Base-by-base conservation (phyloP, 2,329 filamentous ascomycete species). In the Aspergillus fumigatiaffinis region DNA sequence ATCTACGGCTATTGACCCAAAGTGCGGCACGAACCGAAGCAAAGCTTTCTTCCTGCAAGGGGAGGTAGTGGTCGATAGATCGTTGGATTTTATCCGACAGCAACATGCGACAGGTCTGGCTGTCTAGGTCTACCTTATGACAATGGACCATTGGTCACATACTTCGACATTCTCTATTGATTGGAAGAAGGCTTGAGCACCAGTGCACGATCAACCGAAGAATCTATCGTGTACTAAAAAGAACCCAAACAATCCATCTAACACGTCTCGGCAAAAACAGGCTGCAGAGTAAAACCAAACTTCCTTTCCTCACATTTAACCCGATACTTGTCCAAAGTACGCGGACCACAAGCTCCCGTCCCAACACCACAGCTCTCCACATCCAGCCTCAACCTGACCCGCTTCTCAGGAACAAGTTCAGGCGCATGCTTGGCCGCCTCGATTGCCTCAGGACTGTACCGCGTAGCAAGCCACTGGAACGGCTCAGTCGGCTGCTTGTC, bases 401-500 rank as follows among this genome's bases (percentile, higher is more conserved):
- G 53, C 21, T 60, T 52, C 10, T 60, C 63, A 17, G 55, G 14
- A 21, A 64, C 52, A 8, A 67, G 60, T 48, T 66, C 64, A 26
- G 57, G 51, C 4, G 63, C 55, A 51, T 67, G 65, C 17, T 54
- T 58, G 9, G 65, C 63, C 9, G 51, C 48, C 28, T 66, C 63
- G n/a, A 66, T 54, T 5, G 52, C 52, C 47, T 60, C 32, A 2
- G 62, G 46, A 4, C 47, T 61, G 28, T 66, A 62, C 41, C 61
- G 51, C 3, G 57, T 58, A 12, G 60, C 59, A 3, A 52, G 48
- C 59, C 62, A 67, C 28, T 65, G 59, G 47, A 67, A 67, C 28
- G 41, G 14, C 14, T 38, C 32, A 7, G 32, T 17, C 14, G 32
- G 32, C 32, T 38, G 14, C 32, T 17, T 38, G 6, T 38, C 32